phyloP scores from a whole-genome alignment of 148 eudicot species.

The Camellia granthamiana region DNA sequence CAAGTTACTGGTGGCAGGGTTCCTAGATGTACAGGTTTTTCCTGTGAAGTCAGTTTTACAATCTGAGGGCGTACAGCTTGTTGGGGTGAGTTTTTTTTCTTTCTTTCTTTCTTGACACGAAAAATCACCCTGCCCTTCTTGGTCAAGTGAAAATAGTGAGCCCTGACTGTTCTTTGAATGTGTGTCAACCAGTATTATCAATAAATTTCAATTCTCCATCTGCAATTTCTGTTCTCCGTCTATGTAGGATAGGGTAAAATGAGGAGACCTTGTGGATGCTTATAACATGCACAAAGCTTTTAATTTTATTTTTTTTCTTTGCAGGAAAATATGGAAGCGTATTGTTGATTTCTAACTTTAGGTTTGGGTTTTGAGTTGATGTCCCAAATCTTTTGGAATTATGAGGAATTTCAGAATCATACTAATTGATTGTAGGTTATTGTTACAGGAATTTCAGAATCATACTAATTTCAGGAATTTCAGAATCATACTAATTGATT shows the following conservation, averaged over 20 bases:
- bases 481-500: background rate
- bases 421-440: too few relatives aligned
- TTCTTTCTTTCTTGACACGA: background rate
- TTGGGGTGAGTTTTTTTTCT: slow-evolving; percentile 35
- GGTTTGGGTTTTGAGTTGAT: background rate
- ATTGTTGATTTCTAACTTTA: slow-evolving; percentile 5
- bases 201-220: background rate
- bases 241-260: background rate
- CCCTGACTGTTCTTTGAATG: background rate
- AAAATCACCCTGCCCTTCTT: background rate
- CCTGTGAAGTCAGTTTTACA: slow-evolving; percentile 27
- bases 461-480: background rate
- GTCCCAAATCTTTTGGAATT: background rate
- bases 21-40: slow-evolving; percentile 50
- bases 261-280: background rate
- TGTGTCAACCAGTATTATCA: background rate
- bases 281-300: background rate
- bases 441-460: background rate
- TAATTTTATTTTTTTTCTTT: background rate
- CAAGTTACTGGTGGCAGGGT: slow-evolving; percentile 75
- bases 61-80: slow-evolving; percentile 31
- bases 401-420: background rate
- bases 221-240: background rate
- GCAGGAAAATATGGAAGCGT: background rate
- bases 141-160: background rate